phyloP scores from a whole-genome alignment of 2,329 filamentous ascomycete genomes.

The Ceratocystis destructans region DNA sequence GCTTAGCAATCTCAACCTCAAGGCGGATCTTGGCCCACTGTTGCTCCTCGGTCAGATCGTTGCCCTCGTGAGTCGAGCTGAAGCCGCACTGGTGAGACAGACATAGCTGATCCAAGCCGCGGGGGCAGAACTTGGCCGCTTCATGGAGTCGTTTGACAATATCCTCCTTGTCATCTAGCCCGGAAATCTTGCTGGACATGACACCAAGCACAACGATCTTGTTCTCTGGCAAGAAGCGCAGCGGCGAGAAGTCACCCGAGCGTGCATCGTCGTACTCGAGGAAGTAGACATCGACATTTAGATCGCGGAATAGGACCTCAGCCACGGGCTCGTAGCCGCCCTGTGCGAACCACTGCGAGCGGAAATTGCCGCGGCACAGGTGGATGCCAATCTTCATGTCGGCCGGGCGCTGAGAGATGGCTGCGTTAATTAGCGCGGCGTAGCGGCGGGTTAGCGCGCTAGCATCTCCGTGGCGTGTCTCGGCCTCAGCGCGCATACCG shows the following conservation, averaged over 20 bases:
- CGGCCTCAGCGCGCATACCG: constrained; percentile 17
- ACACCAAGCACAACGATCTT: constrained; percentile 51
- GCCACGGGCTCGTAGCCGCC: constrained; percentile 51
- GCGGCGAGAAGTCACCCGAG: constrained; percentile 48
- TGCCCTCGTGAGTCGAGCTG: constrained; percentile 47
- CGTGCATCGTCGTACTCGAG: constrained; percentile 47
- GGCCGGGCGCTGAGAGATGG: constrained; percentile 43
- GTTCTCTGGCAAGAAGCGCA: constrained; percentile 41
- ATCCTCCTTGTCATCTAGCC: constrained; percentile 41
- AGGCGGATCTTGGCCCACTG: constrained; percentile 60
- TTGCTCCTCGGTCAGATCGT: constrained; percentile 51
- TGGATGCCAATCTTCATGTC: constrained; percentile 62
- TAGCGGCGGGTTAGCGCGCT: constrained; percentile 51
- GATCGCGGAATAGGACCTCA: constrained; percentile 43
- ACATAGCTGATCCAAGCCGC: constrained; percentile 50
- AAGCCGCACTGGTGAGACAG: constrained; percentile 59
- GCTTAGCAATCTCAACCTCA: constrained; percentile 51
- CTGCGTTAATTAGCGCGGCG: constrained; percentile 60
- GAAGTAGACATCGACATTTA: constrained; percentile 49
- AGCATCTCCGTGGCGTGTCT: constrained; percentile 17
- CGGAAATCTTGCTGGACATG: constrained; percentile 46
- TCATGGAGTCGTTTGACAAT: constrained; percentile 41
- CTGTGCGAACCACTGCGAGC: constrained; percentile 49
- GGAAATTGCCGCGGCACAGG: constrained; percentile 45
- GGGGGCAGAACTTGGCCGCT: constrained; percentile 51